Evolutionary conservation across 164 flowering plant genomes (phyloP).

Genomic region (Stephania japonica): DNA sequence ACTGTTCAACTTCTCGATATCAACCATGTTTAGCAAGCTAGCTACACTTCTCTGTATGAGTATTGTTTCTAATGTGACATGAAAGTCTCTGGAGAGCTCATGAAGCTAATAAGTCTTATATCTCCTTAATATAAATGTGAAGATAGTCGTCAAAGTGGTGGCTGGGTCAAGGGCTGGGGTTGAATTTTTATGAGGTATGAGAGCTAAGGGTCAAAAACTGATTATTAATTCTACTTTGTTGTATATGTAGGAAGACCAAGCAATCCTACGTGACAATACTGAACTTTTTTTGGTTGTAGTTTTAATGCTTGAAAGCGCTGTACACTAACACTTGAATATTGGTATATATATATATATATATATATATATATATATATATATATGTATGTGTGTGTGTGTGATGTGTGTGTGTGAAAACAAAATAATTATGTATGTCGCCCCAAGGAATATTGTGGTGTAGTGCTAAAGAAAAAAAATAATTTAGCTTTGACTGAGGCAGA

Average conservation of each 20-base stretch:
- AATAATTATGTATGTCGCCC: not conserved
- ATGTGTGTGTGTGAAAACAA: not conserved
- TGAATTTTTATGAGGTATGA: not conserved
- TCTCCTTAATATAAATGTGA: conserved; percentile 2
- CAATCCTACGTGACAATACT: not conserved
- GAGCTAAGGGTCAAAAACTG: not conserved
- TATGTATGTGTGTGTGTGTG: too few relatives aligned
- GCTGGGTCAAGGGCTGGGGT: conserved; percentile 22
- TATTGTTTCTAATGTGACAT: not conserved
- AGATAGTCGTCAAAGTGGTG: not conserved
- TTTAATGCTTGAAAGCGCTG: not conserved
- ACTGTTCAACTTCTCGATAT: conserved; percentile 11
- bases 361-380: not conserved
- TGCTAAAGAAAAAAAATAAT: too few relatives aligned
- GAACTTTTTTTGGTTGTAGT: not conserved
- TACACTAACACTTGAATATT: not conserved
- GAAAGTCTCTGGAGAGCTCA: not conserved
- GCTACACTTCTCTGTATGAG: not conserved
- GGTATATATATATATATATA: not conserved
- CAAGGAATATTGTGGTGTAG: too few relatives aligned
- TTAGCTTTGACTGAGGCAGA: too few relatives aligned
- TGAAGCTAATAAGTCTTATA: not conserved
- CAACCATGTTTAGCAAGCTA: not conserved
- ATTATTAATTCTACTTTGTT: conserved; percentile 3
- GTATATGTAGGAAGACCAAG: not conserved